Evolutionary conservation across 1,139 yeast species (phyloP), one percentile per base, ranked within the genome.

Genomic region (Candida sanyaensis): DNA sequence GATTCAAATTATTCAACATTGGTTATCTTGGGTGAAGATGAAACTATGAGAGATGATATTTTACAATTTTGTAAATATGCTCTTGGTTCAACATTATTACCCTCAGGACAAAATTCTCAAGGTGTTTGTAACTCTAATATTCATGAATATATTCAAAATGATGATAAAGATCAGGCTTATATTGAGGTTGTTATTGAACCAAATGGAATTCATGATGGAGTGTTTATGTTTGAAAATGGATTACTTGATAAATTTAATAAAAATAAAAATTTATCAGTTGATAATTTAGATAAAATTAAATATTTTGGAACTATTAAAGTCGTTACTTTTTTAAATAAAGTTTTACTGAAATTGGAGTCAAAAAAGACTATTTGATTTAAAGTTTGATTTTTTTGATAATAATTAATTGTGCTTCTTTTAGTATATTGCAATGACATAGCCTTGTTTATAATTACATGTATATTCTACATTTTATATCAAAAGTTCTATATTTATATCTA

Each of bases 11-110:
- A 53, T 45, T 65, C 65, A 27, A 62, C 71, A 1, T 68, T 71
- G 37, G 55, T 75, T 21, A 50, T 75, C 24, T 48, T 55, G n/a
- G 80, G 80, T 13, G 80, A 75, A 59, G 77, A 75, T 49, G 80
- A 75, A 55, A 59, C 62, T 13, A 71, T 75, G 52, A 61, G 78
- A 49, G 79, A 75, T 53, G 77, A 73, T 54, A 57, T 74, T 21
- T 57, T 70, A 45, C 62, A 63, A 41, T 75, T 75, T 74, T 59
- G 64, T 7, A 61, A 65, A 41, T 61, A 64, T 45, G 72, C 77
- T 1, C 59, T 72, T 45, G 63, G 56, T 21, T 63, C 63, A 7
- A 68, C 69, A 0, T 58, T 62, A 34, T 53, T 52, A 32, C 46
- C 57, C 37, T 59, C 56, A 42, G 60, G 60, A 42, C 68, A 70